Conservation (phyloP, 2,329 filamentous ascomycete species). For the Cladobotryum mycophilum region DNA sequence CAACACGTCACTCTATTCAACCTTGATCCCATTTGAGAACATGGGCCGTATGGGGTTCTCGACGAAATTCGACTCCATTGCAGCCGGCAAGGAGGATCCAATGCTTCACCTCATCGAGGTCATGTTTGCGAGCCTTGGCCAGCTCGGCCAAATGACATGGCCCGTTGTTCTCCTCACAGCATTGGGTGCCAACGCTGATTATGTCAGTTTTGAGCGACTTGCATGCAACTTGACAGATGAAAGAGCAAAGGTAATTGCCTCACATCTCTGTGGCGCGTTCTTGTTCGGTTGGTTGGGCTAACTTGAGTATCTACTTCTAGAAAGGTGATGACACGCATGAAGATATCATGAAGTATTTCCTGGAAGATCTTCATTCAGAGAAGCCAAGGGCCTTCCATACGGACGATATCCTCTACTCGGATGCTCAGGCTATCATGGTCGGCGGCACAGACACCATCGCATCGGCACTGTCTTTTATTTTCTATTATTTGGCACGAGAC, state of each 20-base stretch:
- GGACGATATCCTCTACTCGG: constrained; percentile 16
- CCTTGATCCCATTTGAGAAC: constrained; percentile 24
- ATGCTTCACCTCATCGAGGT: constrained; percentile 19
- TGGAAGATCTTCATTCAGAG: constrained; percentile 17
- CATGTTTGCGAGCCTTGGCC: constrained; percentile 14
- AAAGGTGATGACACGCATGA: constrained; percentile 14
- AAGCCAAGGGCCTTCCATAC: constrained; percentile 18
- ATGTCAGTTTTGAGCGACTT: no score
- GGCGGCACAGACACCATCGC: constrained; percentile 8
- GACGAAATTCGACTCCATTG: constrained; percentile 18
- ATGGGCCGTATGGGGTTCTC: constrained; percentile 24
- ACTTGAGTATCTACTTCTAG: no score
- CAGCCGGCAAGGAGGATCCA: constrained; percentile 17
- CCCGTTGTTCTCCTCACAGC: constrained; percentile 13
- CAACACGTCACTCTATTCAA: constrained; percentile 19
- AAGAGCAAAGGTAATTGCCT: no score
- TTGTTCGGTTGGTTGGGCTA: no score
- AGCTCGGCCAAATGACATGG: constrained; percentile 19
- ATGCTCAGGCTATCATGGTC: constrained; percentile 17
- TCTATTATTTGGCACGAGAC: neutral
- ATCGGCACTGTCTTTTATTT: no score
- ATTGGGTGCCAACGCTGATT: constrained; percentile 4
- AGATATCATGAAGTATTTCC: constrained; percentile 21
- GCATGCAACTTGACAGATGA: no score
- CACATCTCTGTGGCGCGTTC: no score